phyloP scores from a whole-genome alignment of 1,139 yeast genomes.

The Suhomyces atakaporum region DNA sequence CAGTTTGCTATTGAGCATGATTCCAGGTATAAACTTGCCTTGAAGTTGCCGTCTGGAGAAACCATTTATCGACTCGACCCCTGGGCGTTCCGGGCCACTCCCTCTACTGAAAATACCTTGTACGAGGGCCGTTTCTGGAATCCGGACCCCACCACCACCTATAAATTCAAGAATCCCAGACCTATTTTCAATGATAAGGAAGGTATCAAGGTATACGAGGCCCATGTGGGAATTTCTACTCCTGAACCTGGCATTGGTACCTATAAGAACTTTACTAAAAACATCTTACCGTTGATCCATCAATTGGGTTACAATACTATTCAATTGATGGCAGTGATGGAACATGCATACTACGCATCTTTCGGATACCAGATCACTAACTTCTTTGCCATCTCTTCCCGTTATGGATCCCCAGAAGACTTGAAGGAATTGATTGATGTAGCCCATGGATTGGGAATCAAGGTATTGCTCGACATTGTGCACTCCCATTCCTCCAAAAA shows the following conservation, averaged over 20 bases:
- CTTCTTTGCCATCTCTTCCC: conserved; percentile 85
- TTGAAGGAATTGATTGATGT: conserved; percentile 86
- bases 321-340: conserved; percentile 98
- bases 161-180: conserved; percentile 63
- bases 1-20: conserved; percentile 76
- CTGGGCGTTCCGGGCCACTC: conserved; percentile 84
- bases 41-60: conserved; percentile 68
- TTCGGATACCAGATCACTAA: conserved; percentile 96
- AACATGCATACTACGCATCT: conserved; percentile 96
- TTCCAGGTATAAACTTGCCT: conserved; percentile 71
- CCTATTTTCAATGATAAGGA: conserved; percentile 49
- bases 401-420: conserved; percentile 95
- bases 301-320: conserved; percentile 88
- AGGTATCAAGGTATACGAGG: conserved; percentile 83
- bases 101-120: conserved; percentile 44
- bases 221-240: conserved; percentile 93
- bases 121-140: conserved; percentile 96
- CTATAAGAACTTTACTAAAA: conserved; percentile 78
- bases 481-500: conserved; percentile 96
- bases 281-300: conserved; percentile 80
- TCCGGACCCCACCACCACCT: conserved; percentile 51
- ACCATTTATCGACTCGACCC: conserved; percentile 82
- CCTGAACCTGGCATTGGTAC: conserved; percentile 85
- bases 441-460: conserved; percentile 86
- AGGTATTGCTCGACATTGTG: conserved; percentile 87